phyloP scores from a whole-genome alignment of 345 rosid species.

The Rhizophora apiculata region DNA sequence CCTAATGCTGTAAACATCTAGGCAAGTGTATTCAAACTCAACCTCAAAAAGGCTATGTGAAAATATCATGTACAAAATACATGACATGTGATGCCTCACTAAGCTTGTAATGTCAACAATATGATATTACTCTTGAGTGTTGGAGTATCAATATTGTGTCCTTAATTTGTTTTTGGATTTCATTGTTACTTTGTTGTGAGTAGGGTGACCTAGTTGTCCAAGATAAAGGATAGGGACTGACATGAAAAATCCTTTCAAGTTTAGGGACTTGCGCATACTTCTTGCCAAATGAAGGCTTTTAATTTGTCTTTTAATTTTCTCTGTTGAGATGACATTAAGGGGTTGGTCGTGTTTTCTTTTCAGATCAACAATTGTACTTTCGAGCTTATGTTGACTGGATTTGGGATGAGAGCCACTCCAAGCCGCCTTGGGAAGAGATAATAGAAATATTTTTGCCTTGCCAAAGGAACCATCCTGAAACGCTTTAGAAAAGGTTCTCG shows the following conservation, averaged over 20 bases:
- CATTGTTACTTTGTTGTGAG: neutral
- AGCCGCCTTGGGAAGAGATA: neutral
- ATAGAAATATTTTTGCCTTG: neutral
- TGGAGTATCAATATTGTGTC: no score
- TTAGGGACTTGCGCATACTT: neutral
- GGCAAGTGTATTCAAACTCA: no score
- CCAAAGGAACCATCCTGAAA: neutral
- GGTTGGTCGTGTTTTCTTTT: neutral
- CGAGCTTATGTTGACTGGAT: conserved; percentile 4
- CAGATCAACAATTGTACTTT: conserved; percentile 1
- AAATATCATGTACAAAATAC: no score
- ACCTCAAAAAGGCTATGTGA: no score
- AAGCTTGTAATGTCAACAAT: no score
- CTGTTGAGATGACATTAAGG: neutral
- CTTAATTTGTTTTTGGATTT: no score
- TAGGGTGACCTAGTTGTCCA: neutral
- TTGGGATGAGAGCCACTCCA: neutral
- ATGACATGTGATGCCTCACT: no score
- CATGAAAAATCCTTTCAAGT: neutral
- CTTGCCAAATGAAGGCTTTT: neutral
- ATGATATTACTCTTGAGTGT: no score
- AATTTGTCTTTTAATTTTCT: neutral
- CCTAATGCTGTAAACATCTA: no score
- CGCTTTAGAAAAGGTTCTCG: neutral
- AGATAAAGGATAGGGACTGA: neutral